Evolutionary conservation across 2,329 filamentous ascomycete species (phyloP).

Genomic region (Fusarium keratoplasticum): DNA sequence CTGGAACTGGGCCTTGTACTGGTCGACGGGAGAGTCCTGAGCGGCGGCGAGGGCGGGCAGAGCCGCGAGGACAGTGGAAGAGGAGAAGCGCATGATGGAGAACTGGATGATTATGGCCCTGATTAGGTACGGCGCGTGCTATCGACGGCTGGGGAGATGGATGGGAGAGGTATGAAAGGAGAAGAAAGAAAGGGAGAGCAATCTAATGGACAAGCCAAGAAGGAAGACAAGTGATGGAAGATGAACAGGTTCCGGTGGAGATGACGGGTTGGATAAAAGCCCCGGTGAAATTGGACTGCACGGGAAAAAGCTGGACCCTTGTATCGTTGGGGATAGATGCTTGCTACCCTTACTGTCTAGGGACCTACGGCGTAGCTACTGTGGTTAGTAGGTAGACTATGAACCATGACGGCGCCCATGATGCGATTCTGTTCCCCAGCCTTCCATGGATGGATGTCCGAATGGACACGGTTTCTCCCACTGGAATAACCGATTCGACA

Average conservation of each 20-base stretch:
- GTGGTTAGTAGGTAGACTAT: neutral
- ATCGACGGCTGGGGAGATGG: constrained; percentile 7
- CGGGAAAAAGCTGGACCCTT: constrained; percentile 41
- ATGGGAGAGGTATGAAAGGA: constrained; percentile 8
- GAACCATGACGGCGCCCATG: neutral
- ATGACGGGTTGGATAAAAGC: constrained; percentile 39
- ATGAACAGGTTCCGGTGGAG: constrained; percentile 37
- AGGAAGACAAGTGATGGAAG: constrained; percentile 31
- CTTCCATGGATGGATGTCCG: neutral
- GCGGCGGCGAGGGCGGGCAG: constrained; percentile 68
- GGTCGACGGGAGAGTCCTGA: constrained; percentile 62
- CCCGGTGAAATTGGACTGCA: constrained; percentile 39
- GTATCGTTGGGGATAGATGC: constrained; percentile 40
- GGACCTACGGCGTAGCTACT: neutral
- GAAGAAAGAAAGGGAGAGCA: constrained; percentile 17
- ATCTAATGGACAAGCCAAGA: constrained; percentile 8
- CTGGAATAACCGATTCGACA: neutral
- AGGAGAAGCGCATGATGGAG: constrained; percentile 69
- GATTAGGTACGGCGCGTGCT: constrained; percentile 9
- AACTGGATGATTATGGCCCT: constrained; percentile 1
- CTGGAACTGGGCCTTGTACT: constrained; percentile 73
- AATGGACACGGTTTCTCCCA: constrained; percentile 10
- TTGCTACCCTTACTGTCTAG: neutral
- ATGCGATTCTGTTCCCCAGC: neutral
- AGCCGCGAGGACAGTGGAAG: constrained; percentile 61